These are phyloP conservation scores for Arabidopsis arenosa DNA, from an alignment of 345 rosid species.

Conservation along the genomic window DNA sequence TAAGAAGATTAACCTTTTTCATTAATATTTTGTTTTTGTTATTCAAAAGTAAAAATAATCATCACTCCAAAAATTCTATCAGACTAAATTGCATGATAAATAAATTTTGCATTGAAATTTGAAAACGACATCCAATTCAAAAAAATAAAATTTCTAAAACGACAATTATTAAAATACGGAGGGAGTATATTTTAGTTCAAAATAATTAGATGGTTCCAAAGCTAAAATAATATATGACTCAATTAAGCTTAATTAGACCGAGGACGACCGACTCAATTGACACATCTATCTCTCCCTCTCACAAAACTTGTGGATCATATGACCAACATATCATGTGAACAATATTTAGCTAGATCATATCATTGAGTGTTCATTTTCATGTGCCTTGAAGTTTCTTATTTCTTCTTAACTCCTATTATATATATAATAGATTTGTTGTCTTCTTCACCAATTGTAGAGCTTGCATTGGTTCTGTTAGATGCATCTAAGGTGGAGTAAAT, in stretches of 20 bases:
- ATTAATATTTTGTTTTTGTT: neutral
- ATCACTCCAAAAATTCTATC: neutral
- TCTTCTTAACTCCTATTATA: neutral
- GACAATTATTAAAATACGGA: no score
- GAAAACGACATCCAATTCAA: no score
- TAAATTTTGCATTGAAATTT: no score
- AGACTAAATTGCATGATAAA: neutral
- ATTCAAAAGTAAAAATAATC: neutral
- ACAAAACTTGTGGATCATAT: constrained; percentile 36
- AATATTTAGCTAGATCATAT: constrained; percentile 33
- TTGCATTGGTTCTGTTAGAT: constrained; percentile 36
- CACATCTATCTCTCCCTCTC: constrained; percentile 20
- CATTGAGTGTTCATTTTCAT: constrained; percentile 30
- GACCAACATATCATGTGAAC: constrained; percentile 37
- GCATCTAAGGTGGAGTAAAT: constrained; percentile 28
- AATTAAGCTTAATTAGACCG: neutral
- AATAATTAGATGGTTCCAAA: neutral
- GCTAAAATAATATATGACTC: neutral
- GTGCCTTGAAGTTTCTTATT: constrained; percentile 19
- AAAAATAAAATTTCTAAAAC: no score
- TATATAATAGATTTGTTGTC: neutral
- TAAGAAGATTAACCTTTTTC: neutral
- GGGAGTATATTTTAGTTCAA: neutral
- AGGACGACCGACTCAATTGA: neutral
- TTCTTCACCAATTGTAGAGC: constrained; percentile 18